Base-by-base conservation (phyloP, 345 rosid species). In the Salix exigua region DNA sequence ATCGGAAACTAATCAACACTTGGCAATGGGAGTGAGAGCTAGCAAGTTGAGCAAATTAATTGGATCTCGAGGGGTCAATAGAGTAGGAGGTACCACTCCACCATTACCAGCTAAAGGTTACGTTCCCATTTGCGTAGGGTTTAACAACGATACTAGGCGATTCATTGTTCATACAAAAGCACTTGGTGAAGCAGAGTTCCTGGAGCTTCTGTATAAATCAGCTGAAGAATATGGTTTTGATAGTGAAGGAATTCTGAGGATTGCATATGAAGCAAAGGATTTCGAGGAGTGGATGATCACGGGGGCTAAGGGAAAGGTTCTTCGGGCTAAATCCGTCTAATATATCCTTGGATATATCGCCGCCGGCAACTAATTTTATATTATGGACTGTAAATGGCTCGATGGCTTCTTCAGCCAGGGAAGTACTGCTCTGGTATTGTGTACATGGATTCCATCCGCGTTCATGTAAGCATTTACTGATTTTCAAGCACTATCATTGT, bases 211-310 rank as follows among this genome's bases (percentile, higher is more conserved):
- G 4, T 64, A 73, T 7, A 82, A 60, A 78, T 82, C 88, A 1
- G 86, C 84, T 0, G 86, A 86, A 67, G 90, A 88, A 62, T 82
- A 82, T 53, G 87, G 84, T 0, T 86, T 86, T 30, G 33, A 61
- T 28, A 73, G 76, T 26, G 28, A 86, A 13, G 87, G 88, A 6
- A 60, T 84, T 70, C 30, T 84, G 51, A 79, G 81, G 80, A 84
- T 88, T 53, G 77, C 84, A 3, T 81, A 16, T 23, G 84, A 82
- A 21, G 82, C 84, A 0, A 69, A 79, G 19, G 88, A 77, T 67
- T 86, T 88, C 10, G 86, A 84, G 33, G 83, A 86, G 26, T 68
- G 86, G 88, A 72, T 80, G 72, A 73, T 70, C 8, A 63, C 23
- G 6, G 53, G 16, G 61, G 28, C 72, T 4, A 71, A 75, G 17